A percentile compares a stretch with the other conserved stretches of the same genome.
These are phyloP conservation scores for Tricholoma terreum DNA, from an alignment of 768 basidiomycete species.

Conservation along the genomic window DNA sequence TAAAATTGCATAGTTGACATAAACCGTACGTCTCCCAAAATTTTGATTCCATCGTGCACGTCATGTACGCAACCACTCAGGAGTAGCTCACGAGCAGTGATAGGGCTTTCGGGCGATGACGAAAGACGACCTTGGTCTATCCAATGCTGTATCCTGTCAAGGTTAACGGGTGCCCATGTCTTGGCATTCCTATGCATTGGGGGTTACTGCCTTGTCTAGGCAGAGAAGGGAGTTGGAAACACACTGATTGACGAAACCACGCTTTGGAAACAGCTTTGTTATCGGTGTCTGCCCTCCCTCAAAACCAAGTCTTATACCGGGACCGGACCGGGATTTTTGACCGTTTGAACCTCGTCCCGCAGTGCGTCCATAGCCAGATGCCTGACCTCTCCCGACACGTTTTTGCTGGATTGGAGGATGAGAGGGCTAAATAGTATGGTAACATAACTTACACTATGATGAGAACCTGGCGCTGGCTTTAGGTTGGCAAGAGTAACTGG, in stretches of 20 bases:
- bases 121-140: constrained; percentile 80
- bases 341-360: constrained; percentile 95
- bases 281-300: constrained; percentile 98
- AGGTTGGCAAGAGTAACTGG: constrained; percentile 66
- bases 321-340: constrained; percentile 89
- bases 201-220: background rate
- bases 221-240: constrained; percentile 26
- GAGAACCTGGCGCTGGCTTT: constrained; percentile 65
- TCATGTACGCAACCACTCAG: constrained; percentile 86
- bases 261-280: constrained; percentile 86
- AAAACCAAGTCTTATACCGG: constrained; percentile 80
- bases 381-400: constrained; percentile 92
- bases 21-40: constrained; percentile 74
- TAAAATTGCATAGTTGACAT: background rate
- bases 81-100: constrained; percentile 85
- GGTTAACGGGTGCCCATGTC: constrained; percentile 78
- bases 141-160: constrained; percentile 89
- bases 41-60: constrained; percentile 87
- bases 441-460: constrained; percentile 51
- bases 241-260: constrained; percentile 90
- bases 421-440: constrained; percentile 1
- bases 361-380: constrained; percentile 88
- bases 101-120: constrained; percentile 76
- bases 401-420: constrained; percentile 60
- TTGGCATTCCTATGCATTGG: constrained; percentile 58